Conservation (phyloP, 2,329 filamentous ascomycete genomes). For the Cladosporium sp. region DNA sequence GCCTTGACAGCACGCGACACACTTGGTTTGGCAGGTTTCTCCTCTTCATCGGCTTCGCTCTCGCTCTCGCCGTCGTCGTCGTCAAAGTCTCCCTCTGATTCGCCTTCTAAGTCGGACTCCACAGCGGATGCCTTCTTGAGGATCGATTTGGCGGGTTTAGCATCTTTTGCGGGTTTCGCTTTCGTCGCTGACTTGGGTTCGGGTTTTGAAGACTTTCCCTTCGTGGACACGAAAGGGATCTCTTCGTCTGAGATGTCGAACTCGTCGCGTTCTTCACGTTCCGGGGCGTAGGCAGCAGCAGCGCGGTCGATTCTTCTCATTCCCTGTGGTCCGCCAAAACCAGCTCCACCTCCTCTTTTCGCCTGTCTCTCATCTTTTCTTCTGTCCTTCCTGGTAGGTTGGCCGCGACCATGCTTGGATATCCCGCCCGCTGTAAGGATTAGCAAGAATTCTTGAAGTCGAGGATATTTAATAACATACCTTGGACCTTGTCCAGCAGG, state of each 20-base stretch:
- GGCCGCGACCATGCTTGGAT: slow-evolving; percentile 27
- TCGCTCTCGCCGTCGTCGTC: slow-evolving; percentile 20
- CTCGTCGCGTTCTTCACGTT: slow-evolving; percentile 35
- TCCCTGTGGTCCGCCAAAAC: slow-evolving; percentile 6
- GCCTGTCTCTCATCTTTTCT: slow-evolving; percentile 66
- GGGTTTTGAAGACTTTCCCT: slow-evolving; percentile 22
- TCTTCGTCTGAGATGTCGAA: slow-evolving; percentile 38
- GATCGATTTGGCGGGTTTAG: slow-evolving; percentile 40
- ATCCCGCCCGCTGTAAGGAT: slow-evolving; percentile 24
- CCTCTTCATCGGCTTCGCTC: slow-evolving; percentile 14
- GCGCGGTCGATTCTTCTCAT: slow-evolving; percentile 17
- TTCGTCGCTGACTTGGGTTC: slow-evolving; percentile 1
- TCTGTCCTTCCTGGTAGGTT: slow-evolving; percentile 43
- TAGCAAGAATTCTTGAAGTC: neutral
- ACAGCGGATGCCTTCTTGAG: slow-evolving; percentile 36
- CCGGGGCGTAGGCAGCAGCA: slow-evolving; percentile 3
- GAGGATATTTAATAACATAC: neutral
- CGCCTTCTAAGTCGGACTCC: slow-evolving; percentile 22
- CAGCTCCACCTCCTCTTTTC: slow-evolving; percentile 52
- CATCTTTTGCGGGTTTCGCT: slow-evolving; percentile 26
- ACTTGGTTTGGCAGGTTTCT: slow-evolving; percentile 12
- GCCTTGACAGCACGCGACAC: slow-evolving; percentile 35
- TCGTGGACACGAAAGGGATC: neutral
- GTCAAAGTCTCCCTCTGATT: slow-evolving; percentile 26
- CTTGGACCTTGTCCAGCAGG: slow-evolving; percentile 46